phyloP scores from a whole-genome alignment of 306 rosid genomes.

The Carpinus viminea region DNA sequence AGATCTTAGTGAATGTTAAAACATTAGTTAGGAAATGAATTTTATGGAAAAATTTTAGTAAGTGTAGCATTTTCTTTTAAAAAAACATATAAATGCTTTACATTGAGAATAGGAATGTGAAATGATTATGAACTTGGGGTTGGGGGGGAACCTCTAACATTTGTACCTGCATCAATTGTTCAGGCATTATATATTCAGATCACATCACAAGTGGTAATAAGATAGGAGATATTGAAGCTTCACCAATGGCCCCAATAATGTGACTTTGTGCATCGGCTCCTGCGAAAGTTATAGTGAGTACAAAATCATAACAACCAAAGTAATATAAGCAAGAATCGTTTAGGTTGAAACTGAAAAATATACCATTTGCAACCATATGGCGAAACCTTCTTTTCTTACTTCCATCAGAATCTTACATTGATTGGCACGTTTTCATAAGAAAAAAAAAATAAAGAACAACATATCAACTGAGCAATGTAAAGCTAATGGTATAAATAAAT shows the following conservation, averaged over 20 bases:
- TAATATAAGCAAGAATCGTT: slow-evolving; percentile 7
- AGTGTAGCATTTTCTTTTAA: too few species aligned
- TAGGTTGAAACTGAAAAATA: slow-evolving; percentile 11
- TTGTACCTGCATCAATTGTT: slow-evolving; percentile 77
- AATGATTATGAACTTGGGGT: too few species aligned
- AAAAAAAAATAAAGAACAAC: slow-evolving; percentile 11
- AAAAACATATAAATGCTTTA: too few species aligned
- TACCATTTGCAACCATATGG: slow-evolving; percentile 96
- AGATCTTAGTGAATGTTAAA: too few species aligned
- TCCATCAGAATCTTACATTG: slow-evolving; percentile 59
- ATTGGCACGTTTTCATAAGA: background rate
- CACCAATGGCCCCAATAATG: slow-evolving; percentile 43
- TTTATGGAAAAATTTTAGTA: too few species aligned
- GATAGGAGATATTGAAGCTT: slow-evolving; percentile 10
- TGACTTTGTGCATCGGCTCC: slow-evolving; percentile 83
- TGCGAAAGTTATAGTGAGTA: slow-evolving; percentile 32
- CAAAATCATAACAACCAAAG: slow-evolving; percentile 16
- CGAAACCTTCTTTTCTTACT: slow-evolving; percentile 83
- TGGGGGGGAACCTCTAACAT: background rate
- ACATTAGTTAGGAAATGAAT: too few species aligned
- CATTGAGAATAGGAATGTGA: too few species aligned
- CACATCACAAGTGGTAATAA: too few species aligned
- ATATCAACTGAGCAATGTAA: slow-evolving; percentile 12
- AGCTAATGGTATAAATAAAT: background rate
- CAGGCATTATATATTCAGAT: slow-evolving; percentile 31